A percentile compares a stretch with the other conserved stretches of the same genome.
Evolutionary conservation across 305 asterid species (phyloP).

Genomic region (Withania somnifera): DNA sequence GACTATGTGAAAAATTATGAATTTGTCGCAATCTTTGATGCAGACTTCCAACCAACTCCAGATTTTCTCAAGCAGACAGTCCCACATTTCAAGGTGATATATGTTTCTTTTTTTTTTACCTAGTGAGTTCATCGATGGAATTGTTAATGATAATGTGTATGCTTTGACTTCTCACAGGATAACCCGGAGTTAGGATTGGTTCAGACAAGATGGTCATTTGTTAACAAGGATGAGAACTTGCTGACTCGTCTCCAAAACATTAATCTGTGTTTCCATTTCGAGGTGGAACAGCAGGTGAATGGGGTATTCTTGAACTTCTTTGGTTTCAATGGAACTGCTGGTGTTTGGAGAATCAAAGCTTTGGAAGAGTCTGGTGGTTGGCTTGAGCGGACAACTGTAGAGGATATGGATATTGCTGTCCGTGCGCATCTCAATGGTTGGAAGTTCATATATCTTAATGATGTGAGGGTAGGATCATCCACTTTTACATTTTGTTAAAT

Average conservation of each 20-base stretch:
- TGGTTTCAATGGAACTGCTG: slow-evolving; percentile 70
- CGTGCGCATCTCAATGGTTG: slow-evolving; percentile 70
- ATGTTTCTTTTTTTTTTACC: neutral
- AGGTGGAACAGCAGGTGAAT: slow-evolving; percentile 72
- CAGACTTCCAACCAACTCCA: slow-evolving; percentile 55
- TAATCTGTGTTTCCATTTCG: slow-evolving; percentile 56
- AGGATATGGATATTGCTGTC: slow-evolving; percentile 68
- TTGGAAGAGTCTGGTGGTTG: slow-evolving; percentile 77
- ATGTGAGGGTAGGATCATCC: slow-evolving; percentile 40
- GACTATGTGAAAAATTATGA: slow-evolving; percentile 55
- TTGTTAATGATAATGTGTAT: neutral
- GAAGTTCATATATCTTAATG: slow-evolving; percentile 52
- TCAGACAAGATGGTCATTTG: slow-evolving; percentile 63
- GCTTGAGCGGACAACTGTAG: slow-evolving; percentile 69
- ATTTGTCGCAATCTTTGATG: slow-evolving; percentile 59
- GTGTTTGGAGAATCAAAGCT: slow-evolving; percentile 68
- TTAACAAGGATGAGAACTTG: slow-evolving; percentile 65
- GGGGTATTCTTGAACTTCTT: slow-evolving; percentile 63
- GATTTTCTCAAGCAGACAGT: slow-evolving; percentile 57
- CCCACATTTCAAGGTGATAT: slow-evolving; percentile 49
- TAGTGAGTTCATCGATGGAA: neutral
- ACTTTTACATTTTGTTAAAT: neutral
- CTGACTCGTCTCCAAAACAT: slow-evolving; percentile 63
- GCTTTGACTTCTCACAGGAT: slow-evolving; percentile 29
- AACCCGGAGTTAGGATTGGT: slow-evolving; percentile 57